Conservation (phyloP, 768 basidiomycete species). For the Russula foetens region DNA sequence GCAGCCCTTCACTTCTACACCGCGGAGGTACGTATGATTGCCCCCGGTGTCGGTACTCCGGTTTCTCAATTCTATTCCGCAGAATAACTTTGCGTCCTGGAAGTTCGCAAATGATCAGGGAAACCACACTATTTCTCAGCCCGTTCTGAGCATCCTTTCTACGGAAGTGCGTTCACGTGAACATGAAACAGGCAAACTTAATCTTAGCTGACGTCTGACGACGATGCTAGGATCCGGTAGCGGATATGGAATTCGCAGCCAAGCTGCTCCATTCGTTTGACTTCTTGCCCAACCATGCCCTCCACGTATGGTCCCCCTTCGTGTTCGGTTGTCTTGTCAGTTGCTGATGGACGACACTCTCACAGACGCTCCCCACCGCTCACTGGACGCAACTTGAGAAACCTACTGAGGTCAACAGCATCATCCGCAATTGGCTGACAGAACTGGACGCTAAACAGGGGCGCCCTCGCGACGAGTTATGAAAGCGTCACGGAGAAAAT, state of each 20-base stretch:
- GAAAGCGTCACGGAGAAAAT: neutral
- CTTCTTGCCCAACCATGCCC: slow-evolving; percentile 31
- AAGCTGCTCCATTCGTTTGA: slow-evolving; percentile 23
- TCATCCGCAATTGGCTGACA: slow-evolving; percentile 46
- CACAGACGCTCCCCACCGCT: slow-evolving; percentile 43
- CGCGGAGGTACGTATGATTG: slow-evolving; percentile 32
- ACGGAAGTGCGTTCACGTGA: slow-evolving; percentile 25
- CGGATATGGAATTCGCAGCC: slow-evolving; percentile 33
- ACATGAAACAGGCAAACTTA: neutral
- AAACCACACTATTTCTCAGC: slow-evolving; percentile 37
- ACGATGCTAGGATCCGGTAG: slow-evolving; percentile 41
- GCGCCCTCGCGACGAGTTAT: slow-evolving; percentile 8
- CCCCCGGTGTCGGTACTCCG: neutral
- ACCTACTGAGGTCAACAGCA: slow-evolving; percentile 42
- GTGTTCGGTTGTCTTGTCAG: neutral
- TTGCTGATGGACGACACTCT: neutral
- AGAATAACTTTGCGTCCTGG: slow-evolving; percentile 36
- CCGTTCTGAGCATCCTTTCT: slow-evolving; percentile 35
- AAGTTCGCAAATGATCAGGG: slow-evolving; percentile 32
- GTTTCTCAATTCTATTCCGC: neutral
- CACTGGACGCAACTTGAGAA: slow-evolving; percentile 67
- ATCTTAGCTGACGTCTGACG: neutral
- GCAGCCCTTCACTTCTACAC: slow-evolving; percentile 63
- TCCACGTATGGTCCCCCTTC: slow-evolving; percentile 25
- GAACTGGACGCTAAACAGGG: slow-evolving; percentile 6